Evolutionary conservation across 495 filamentous ascomycete species (phyloP), one percentile per base, ranked within the genome.

Genomic region (Tuber aestivum): DNA sequence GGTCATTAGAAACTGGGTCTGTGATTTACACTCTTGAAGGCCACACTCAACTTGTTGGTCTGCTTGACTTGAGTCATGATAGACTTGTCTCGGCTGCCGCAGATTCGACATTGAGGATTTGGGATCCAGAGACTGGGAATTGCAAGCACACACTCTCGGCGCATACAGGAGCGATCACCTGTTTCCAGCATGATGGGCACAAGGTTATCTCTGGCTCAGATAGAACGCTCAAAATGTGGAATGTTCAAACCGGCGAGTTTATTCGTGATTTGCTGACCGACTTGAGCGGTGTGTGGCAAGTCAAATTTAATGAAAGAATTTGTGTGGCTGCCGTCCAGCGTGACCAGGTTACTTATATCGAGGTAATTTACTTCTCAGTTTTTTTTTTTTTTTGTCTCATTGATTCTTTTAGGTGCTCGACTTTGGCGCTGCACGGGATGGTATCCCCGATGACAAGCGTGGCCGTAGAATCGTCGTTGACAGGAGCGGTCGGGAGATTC

Each of bases 191-290:
- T 80, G 95, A 99, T 83, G 94, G 91, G 0, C 91, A 95, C 77
- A 99, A 98, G 80, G 94, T 99, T 70, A 95, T 99, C 73, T 97
- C 93, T 56, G 95, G 95, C 65, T 96, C 93, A 72, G 95, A 99
- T 83, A 90, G 94, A 79, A 97, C 93, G 35, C 85, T 99, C 76
- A 99, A 99, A 86, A 96, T 99, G 93, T 99, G 96, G 96, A 93
- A 98, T 84, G 91, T 97, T 48, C 89, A 90, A 78, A 95, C 90
- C 38, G 95, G 95, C 71, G 93, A 97, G 74, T 97, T 94, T 84
- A 91, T 97, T 65, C 91, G 94, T 75, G 95, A 99, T 85, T 89
- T 99, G 40, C 88, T 99, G 78, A 97, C 93, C n/a, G 94, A 97
- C 82, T 87, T 99, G 74, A 94, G 91, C 80, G 93, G 94, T 14